Base-by-base conservation (phyloP, 345 rosid species). In the Acer yangbiense region DNA sequence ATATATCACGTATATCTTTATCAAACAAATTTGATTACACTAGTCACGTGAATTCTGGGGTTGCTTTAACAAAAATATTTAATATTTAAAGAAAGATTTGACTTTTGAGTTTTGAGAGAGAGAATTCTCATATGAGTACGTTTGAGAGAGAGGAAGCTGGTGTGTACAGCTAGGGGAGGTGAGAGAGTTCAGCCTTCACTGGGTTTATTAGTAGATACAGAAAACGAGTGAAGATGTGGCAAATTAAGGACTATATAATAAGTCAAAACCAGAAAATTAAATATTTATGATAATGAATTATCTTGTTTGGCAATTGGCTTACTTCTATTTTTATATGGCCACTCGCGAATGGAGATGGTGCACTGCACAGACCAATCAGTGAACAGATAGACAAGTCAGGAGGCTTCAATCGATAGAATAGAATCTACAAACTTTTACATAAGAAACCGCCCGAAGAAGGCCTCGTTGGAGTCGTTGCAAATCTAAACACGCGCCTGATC, bases 1-100 rank as follows among this genome's bases (percentile, higher is more conserved):
- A 50, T 50, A 50, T 74, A 71, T 35, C 71, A 74, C 9, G 52
- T 50, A 46, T 65, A 17, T 66, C 43, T 50, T 32, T 13, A 65
- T 73, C 50, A 78, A 80, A 79, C 64, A 70, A 73, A 83, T 80
- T 87, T 81, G 57, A 83, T 79, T 87, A 67, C 70, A 75, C 41
- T 61, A 48, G 77, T 74, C 91, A 84, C 83, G 89, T 88, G 91
- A 84, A 76, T 81, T 68, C 84, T 79, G 74, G 75, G 78, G 29
- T 72, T 77, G 29, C 84, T 85, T 81, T 78, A 72, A 39, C 78
- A 61, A 65, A 82, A 82, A n/a, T 18, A 72, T 20, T 57, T 3
- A 12, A 73, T 74, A 48, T 75, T 66, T 14, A 50, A 44, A 1
- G 12, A 10, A 46, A 63, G 61, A 63, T 63, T 48, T 63, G 68